A percentile compares a stretch with the other conserved stretches of the same genome.
phyloP scores from a whole-genome alignment of 176 grass and related monocot species.

The Poa annua region DNA sequence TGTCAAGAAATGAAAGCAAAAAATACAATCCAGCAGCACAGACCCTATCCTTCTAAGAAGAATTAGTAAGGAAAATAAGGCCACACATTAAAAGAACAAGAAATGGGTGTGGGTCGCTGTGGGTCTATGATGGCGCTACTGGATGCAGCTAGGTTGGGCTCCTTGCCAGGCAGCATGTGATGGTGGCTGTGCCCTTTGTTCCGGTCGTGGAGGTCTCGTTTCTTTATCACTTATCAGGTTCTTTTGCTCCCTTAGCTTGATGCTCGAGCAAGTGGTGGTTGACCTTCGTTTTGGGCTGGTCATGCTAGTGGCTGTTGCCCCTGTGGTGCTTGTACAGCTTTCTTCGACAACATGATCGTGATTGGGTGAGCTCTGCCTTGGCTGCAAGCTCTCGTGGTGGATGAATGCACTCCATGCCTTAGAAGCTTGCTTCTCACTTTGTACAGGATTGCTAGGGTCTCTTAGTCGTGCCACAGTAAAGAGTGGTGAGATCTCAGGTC shows the following conservation, averaged over 20 bases:
- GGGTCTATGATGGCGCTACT: not conserved
- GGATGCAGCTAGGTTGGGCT: not conserved
- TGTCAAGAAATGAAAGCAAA: conserved; percentile 18
- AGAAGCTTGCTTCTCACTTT: not conserved
- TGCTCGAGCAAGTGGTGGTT: not conserved
- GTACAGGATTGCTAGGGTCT: not conserved
- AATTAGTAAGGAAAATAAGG: conserved; percentile 33
- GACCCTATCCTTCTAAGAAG: conserved; percentile 40
- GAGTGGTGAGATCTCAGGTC: not conserved
- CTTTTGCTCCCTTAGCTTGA: conserved; percentile 8
- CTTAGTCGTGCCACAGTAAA: not conserved
- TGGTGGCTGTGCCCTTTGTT: not conserved
- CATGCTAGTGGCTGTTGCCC: not conserved
- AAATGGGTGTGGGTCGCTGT: conserved; percentile 15
- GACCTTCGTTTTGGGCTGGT: not conserved
- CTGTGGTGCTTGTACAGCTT: not conserved
- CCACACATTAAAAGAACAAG: not conserved
- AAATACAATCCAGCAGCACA: conserved; percentile 10
- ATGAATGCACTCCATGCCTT: not conserved
- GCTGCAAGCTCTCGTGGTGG: conserved; percentile 2
- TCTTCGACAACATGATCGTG: not conserved
- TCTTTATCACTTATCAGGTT: not conserved
- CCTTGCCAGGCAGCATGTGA: not conserved
- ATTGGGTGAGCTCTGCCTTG: not conserved
- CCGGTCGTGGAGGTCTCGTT: not conserved